Percentiles rank a stretch among this genome's conserved stretches.
Conservation (phyloP, 2,329 filamentous ascomycete genomes). For the Rutstroemia sp. region DNA sequence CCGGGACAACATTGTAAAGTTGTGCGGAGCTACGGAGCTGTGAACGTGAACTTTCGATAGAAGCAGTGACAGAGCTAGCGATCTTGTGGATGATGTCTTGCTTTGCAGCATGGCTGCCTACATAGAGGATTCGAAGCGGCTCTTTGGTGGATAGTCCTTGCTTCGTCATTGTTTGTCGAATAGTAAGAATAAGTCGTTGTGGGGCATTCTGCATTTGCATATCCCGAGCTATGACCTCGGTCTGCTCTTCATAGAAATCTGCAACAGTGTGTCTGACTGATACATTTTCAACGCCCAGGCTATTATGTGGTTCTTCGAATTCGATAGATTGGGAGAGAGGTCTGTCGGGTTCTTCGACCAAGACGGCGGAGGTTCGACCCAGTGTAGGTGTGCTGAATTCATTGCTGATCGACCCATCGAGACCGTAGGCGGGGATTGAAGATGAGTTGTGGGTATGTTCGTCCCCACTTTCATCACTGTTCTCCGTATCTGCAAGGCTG, state of each 20-base stretch:
- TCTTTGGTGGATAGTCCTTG: slow-evolving; percentile 37
- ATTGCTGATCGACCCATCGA: slow-evolving; percentile 22
- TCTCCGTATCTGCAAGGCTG: slow-evolving; percentile 30
- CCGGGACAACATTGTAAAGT: slow-evolving; percentile 44
- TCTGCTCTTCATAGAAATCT: slow-evolving; percentile 36
- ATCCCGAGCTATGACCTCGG: slow-evolving; percentile 29
- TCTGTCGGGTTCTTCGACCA: slow-evolving; percentile 25
- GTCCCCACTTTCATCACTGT: slow-evolving; percentile 28
- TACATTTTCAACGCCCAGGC: slow-evolving; percentile 32
- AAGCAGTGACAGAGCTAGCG: slow-evolving; percentile 40
- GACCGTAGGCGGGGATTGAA: slow-evolving; percentile 18
- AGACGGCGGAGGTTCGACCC: slow-evolving; percentile 23
- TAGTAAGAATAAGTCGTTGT: slow-evolving; percentile 34
- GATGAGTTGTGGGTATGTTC: slow-evolving; percentile 15
- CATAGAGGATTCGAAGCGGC: slow-evolving; percentile 42
- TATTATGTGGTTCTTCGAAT: slow-evolving; percentile 36
- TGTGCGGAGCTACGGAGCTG: slow-evolving; percentile 32
- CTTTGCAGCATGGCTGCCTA: slow-evolving; percentile 36
- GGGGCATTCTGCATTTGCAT: slow-evolving; percentile 31
- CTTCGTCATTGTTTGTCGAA: slow-evolving; percentile 43
- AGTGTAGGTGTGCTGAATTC: slow-evolving; percentile 28
- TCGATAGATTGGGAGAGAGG: slow-evolving; percentile 34
- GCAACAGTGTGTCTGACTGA: slow-evolving; percentile 41
- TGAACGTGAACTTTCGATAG: slow-evolving; percentile 28
- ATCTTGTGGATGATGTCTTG: slow-evolving; percentile 39